phyloP scores from a whole-genome alignment of 2,329 filamentous ascomycete species.

The Aspergillus spinulosporus region DNA sequence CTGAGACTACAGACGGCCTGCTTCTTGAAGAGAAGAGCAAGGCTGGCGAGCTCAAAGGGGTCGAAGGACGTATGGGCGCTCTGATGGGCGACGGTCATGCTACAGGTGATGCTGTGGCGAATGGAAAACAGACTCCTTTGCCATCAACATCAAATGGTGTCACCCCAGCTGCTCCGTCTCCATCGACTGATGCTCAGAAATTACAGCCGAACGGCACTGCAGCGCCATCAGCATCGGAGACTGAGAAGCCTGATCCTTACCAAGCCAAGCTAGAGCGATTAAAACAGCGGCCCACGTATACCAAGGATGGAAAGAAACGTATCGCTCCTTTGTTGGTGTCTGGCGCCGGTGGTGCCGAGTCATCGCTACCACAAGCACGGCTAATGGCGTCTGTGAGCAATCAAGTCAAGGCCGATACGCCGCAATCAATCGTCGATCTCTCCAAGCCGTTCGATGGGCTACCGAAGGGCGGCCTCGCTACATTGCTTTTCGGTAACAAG shows the following conservation, averaged over 20 bases:
- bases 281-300: constrained; percentile 90
- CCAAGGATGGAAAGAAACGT: constrained; percentile 95
- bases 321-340: constrained; percentile 91
- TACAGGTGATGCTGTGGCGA: constrained; percentile 52
- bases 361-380: constrained; percentile 84
- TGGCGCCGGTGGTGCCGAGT: constrained; percentile 80
- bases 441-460: constrained; percentile 92
- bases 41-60: constrained; percentile 81
- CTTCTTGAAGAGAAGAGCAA: constrained; percentile 89
- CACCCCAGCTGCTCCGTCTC: constrained; percentile 35
- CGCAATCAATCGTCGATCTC: constrained; percentile 81
- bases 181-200: constrained; percentile 36
- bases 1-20: constrained; percentile 87
- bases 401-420: constrained; percentile 66
- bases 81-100: constrained; percentile 82
- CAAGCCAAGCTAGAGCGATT: constrained; percentile 65
- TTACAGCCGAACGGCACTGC: constrained; percentile 39
- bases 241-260: constrained; percentile 54
- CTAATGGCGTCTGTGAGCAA: constrained; percentile 75
- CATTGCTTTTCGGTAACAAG: constrained; percentile 90
- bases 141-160: constrained; percentile 52
- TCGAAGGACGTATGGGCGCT: constrained; percentile 96
- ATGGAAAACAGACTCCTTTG: constrained; percentile 46
- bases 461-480: constrained; percentile 81
- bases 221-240: constrained; percentile 34